Evolutionary conservation across 78 protist genomes (phyloP), one percentile per base, ranked within the genome.

Genomic region (Neovahlkampfia damariscottae): DNA sequence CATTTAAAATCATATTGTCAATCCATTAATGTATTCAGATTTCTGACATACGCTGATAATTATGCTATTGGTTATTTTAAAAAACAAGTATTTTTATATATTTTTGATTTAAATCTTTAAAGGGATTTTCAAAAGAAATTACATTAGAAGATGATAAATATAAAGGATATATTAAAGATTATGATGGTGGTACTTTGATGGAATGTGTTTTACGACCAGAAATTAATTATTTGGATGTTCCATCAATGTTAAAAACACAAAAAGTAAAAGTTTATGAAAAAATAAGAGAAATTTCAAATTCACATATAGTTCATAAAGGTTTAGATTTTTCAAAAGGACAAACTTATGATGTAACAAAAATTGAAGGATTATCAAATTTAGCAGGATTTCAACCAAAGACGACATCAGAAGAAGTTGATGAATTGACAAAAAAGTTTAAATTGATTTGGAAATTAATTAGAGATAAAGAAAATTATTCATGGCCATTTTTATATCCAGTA

Each of bases 41-140:
- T 91, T 31, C 78, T 94, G 35, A 94, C 98, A 1, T 94, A 87
- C 72, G 98, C 98, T 3, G 98, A 94, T 83, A 89, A 94, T 72
- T 82, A 69, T 37, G 98, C 98, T 1, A 83, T 91, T 40, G 98
- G 94, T 10, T 94, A 89, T 41, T 94, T 94, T 67, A 78, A 85
- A 40, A 92, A 92, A 67, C 96, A 90, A 70, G 96, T n/a, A n/a
- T n/a, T n/a, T n/a, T n/a, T n/a, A n/a, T n/a, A n/a, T n/a, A n/a
- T n/a, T n/a, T n/a, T n/a, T n/a, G n/a, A n/a, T n/a, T n/a, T n/a
- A n/a, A n/a, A n/a, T n/a, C n/a, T n/a, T n/a, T n/a, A n/a, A n/a
- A n/a, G n/a, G n/a, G 96, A 10, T 94, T 94, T 59, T 81, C 84
- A 3, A 84, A 67, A 41, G 80, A 85, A 38, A 72, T 94, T 9